Base-by-base conservation (phyloP, 2,329 filamentous ascomycete species). In the Rosellinia necatrix region DNA sequence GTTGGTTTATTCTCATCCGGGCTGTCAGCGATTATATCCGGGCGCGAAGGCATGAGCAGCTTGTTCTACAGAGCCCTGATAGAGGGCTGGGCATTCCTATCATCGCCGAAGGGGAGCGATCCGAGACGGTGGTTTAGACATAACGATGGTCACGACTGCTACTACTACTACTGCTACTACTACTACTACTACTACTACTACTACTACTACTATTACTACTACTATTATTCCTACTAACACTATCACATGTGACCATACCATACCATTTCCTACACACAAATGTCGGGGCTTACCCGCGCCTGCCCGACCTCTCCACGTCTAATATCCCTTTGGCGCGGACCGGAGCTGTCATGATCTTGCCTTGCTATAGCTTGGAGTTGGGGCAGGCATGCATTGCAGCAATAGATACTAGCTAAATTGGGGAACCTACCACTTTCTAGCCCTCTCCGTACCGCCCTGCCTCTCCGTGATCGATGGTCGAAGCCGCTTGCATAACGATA, bases 1-100 rank as follows among this genome's bases (percentile, higher is more conserved):
- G 94, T 4, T 99, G 94, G 94, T 97, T 97, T 70, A 92, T 99
- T 60, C 78, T 99, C 60, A 97, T 99, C 70, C 85, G 92, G 73
- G 88, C 92, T n/a, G 86, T 96, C 15, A 92, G 89, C 66, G 92
- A 97, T 71, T 99, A 94, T 71, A 76, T 97, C 60, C 85, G 87
- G 64, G 94, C 92, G 32, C 83, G 93, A 70, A 82, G 91, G 68
- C 94, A 97, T 70, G 94, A 99, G 76, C 90, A 94, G 72, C 79
- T 99, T 47, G 91, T 99, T 4, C 77, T 97, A 63, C 92, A 96
- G 71, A 96, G 91, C 71, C 94, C 94, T 0, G 92, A 96, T 66
- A 83, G 94, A 30, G 92, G 93, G 2, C 78, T 97, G 49, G 87
- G 86, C 15, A 84, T 96, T 35, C 88, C 94, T 2, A 83, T 99